Evolutionary conservation across 1,284 basidiomycete genomes (phyloP), one percentile per base, ranked within the genome.

Genomic region (Apiotrichum gracile): DNA sequence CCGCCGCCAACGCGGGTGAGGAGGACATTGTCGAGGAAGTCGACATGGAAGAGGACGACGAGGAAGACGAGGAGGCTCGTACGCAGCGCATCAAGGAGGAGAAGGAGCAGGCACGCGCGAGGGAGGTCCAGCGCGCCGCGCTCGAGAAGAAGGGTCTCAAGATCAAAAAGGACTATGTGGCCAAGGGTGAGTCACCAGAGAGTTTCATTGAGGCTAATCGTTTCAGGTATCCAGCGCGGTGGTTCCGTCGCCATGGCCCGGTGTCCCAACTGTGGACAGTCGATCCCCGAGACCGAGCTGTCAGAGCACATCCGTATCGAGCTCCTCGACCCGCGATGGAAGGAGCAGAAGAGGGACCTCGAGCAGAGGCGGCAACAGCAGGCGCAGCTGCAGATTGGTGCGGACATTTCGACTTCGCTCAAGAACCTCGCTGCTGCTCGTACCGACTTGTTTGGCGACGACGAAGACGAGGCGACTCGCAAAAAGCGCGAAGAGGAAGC

Each of bases 241-340:
- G 62, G 71, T 43, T 82, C 84, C 68, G 79, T 85, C 44, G 80
- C 83, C 26, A 84, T 87, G 74, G 90, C 91, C 3, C 88, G 86
- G 21, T 97, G 93, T 77, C 84, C 86, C 12, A 88, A 97, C 64
- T 97, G 94, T 77, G 87, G 88, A 29, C 91, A 97, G 72, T 86
- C 90, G 73, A 88, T 98, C 25, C 85, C 92, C 26, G 85, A 96
- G 62, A 87, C 92, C 76, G 93, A 98, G 73, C 81, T 98, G 57
- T 85, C 92, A 62, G 93, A 98, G 71, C 96, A 98, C 75, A 94
- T 97, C 81, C 88, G 96, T 68, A 97, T 98, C 73, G 96, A 99
- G 74, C 78, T 97, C 47, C 83, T 99, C 65, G 93, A 99, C 76
- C 96, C 96, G 38, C 85, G 87, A 68, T 97, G 92, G 92, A 96